These are phyloP conservation scores for Ogataea minuta DNA, from an alignment of 805 yeast species.

Conservation along the genomic window DNA sequence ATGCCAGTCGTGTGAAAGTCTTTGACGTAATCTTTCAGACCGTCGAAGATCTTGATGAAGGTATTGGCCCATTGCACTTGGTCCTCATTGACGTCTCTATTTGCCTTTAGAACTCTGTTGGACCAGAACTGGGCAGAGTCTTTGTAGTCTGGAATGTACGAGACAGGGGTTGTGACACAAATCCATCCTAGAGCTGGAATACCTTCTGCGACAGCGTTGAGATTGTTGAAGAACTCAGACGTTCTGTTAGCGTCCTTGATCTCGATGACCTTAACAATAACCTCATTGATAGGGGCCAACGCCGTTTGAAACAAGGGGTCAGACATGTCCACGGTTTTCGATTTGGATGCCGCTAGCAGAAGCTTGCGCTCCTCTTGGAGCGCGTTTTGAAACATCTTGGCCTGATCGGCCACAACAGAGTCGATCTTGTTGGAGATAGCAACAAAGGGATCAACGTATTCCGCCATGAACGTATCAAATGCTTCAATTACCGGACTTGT, in stretches of 20 bases:
- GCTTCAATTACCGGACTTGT: conserved; percentile 41
- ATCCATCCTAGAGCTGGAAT: conserved; percentile 92
- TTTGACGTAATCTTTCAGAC: conserved; percentile 69
- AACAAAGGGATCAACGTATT: conserved; percentile 59
- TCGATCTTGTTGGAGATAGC: conserved; percentile 52
- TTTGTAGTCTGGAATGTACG: conserved; percentile 74
- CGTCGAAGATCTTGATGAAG: conserved; percentile 63
- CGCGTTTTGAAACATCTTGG: conserved; percentile 47
- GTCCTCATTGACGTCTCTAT: conserved; percentile 63
- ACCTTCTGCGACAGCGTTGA: conserved; percentile 86
- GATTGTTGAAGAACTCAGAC: conserved; percentile 62
- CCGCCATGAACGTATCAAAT: conserved; percentile 53
- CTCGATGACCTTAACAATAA: conserved; percentile 54
- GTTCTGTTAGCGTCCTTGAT: conserved; percentile 75
- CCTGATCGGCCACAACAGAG: conserved; percentile 56
- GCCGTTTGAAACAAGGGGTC: conserved; percentile 54
- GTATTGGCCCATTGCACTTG: conserved; percentile 81
- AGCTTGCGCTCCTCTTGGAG: conserved; percentile 60
- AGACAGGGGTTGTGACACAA: conserved; percentile 69
- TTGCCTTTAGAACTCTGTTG: conserved; percentile 83
- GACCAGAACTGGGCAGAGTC: conserved; percentile 95
- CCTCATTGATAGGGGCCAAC: conserved; percentile 66
- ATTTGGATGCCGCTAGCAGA: conserved; percentile 53
- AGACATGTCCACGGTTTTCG: conserved; percentile 62
- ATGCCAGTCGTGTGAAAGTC: conserved; percentile 83